Conservation (phyloP, 768 basidiomycete genomes). For the Candolleomyces eurysporus region DNA sequence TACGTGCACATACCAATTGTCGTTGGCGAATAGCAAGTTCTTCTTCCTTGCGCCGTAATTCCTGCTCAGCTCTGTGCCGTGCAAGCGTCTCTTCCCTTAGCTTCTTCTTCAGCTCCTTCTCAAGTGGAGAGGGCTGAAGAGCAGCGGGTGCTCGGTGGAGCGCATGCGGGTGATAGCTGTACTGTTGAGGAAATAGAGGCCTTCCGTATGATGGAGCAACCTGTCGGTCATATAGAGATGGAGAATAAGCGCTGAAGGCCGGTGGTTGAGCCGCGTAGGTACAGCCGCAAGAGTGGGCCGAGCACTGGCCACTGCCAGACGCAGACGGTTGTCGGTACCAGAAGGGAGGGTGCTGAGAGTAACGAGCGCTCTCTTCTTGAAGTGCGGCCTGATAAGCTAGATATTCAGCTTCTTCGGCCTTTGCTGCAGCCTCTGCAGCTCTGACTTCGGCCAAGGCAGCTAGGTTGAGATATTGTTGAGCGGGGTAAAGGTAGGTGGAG, state of each 20-base stretch:
- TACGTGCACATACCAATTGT: constrained; percentile 3
- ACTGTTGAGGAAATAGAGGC: too few species aligned
- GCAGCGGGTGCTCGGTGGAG: neutral
- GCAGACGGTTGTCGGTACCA: neutral
- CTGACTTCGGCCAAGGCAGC: constrained; percentile 34
- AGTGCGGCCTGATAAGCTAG: constrained; percentile 30
- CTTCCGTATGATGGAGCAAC: too few species aligned
- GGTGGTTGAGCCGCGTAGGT: too few species aligned
- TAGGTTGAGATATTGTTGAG: constrained; percentile 35
- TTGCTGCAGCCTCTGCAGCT: constrained; percentile 33
- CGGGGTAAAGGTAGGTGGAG: constrained; percentile 15
- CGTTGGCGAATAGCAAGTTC: neutral
- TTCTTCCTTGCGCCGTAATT: constrained; percentile 8
- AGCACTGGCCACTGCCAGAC: neutral
- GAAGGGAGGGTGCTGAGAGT: neutral
- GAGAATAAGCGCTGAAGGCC: too few species aligned
- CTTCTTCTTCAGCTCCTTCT: constrained; percentile 2
- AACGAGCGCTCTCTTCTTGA: constrained; percentile 25
- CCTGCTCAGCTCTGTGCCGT: neutral
- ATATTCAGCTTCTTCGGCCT: constrained; percentile 36
- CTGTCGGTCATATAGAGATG: too few species aligned
- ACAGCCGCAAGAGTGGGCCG: neutral
- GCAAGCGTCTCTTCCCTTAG: constrained; percentile 3
- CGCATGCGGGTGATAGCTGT: neutral
- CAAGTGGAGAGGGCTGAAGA: neutral